A percentile compares a stretch with the other conserved stretches of the same genome.
These are phyloP conservation scores for Cornus suecica DNA, from an alignment of 148 eudicot genomes.

Conservation along the genomic window DNA sequence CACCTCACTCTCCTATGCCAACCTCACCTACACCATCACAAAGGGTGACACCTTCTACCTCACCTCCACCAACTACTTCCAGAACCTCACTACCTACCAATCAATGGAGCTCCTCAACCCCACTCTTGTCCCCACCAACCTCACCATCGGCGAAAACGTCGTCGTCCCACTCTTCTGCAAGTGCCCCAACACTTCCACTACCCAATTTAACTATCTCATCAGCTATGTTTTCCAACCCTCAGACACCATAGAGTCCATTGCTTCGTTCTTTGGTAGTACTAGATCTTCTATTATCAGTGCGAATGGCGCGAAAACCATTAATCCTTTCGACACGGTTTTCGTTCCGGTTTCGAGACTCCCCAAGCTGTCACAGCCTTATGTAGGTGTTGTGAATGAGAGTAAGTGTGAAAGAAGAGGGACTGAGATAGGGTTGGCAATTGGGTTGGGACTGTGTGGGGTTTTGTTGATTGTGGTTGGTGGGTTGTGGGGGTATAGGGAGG, in stretches of 20 bases:
- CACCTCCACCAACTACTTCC: slow-evolving; percentile 39
- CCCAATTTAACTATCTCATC: slow-evolving; percentile 38
- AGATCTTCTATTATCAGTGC: slow-evolving; percentile 31
- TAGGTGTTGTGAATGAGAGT: not conserved
- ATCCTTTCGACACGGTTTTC: slow-evolving; percentile 46
- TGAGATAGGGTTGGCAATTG: slow-evolving; percentile 54
- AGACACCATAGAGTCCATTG: slow-evolving; percentile 45
- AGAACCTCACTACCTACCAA: slow-evolving; percentile 70
- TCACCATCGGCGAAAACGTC: slow-evolving; percentile 36
- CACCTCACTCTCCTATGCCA: slow-evolving; percentile 46
- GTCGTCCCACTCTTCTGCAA: slow-evolving; percentile 73
- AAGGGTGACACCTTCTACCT: slow-evolving; percentile 50
- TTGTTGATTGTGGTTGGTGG: slow-evolving; percentile 45
- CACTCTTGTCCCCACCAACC: slow-evolving; percentile 32
- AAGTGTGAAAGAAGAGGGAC: slow-evolving; percentile 30
- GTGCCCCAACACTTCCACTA: slow-evolving; percentile 49
- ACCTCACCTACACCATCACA: slow-evolving; percentile 34
- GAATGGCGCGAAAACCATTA: slow-evolving; percentile 40
- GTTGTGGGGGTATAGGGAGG: slow-evolving; percentile 40
- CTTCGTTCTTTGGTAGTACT: slow-evolving; percentile 41
- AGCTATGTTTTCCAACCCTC: slow-evolving; percentile 72
- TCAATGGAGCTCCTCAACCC: slow-evolving; percentile 69
- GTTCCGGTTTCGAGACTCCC: slow-evolving; percentile 71
- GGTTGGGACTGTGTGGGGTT: slow-evolving; percentile 57
- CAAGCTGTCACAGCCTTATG: slow-evolving; percentile 39